Base-by-base conservation (phyloP, 2,329 filamentous ascomycete species). In the Gnomoniopsis smithogilvyi region DNA sequence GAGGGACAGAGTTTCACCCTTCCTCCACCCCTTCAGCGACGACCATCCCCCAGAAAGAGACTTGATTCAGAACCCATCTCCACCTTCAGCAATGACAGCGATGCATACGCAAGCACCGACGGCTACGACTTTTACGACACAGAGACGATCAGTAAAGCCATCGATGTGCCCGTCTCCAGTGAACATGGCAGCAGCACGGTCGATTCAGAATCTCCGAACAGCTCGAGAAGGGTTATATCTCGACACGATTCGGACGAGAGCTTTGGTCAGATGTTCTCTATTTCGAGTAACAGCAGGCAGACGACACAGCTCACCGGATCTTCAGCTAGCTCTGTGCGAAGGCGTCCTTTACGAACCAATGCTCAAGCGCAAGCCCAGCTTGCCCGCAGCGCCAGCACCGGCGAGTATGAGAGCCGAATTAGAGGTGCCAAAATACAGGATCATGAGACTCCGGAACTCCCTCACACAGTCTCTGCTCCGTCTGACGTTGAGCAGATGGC, bases 71-170 rank as follows among this genome's bases (percentile, higher is more conserved):
- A 73, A 41, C 76, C 81, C 1, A 65, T 83, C 26, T 85, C 83
- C 2, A 72, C 77, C n/a, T 62, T 71, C 21, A 84, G 81, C 66
- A 76, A 80, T 34, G 76, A 78, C 45, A 83, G 79, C 64, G 77
- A 75, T 47, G 76, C 78, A 6, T 76, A 80, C 22, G 64, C 72
- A n/a, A 80, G 75, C 66, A 83, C 80, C 1, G 84, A 87, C 63
- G 85, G 85, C 0, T 87, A 88, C 65, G 85, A 88, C 68, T 88
- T 88, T 66, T 87, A 87, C 66, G 85, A 84, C 65, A 73, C 84
- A 30, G 83, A 84, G n/a, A 79, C 76, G 30, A 69, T 81, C 57
- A 72, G 73, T 51, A 74, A 74, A 48, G 81, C 80, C 7, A 80
- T 85, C 50, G 81, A 86, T 61, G 79, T 85, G 52, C 81, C 78